phyloP scores from a whole-genome alignment of 768 basidiomycete genomes.

The Podaxis pistillaris region DNA sequence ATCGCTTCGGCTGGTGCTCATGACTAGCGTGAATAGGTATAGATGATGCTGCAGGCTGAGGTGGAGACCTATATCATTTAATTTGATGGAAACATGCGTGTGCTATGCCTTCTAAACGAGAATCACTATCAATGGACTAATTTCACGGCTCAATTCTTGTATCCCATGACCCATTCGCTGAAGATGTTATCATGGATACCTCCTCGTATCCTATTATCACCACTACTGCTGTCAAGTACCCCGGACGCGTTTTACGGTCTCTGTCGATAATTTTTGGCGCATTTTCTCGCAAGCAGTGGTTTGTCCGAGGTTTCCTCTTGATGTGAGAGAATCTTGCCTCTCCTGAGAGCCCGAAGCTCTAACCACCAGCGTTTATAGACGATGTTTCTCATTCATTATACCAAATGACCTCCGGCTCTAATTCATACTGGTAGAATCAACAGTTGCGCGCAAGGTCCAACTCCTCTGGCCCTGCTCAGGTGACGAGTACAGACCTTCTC shows the following conservation, averaged over 20 bases:
- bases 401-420: constrained; percentile 3
- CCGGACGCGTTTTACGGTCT: too few relatives aligned
- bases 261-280: not conserved
- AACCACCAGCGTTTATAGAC: not conserved
- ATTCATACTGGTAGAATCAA: not conserved
- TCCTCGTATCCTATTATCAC: not conserved
- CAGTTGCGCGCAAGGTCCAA: not conserved
- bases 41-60: constrained; percentile 26
- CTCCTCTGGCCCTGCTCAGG: not conserved
- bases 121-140: not conserved
- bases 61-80: constrained; percentile 33
- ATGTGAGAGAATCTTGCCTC: not conserved
- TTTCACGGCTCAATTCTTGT: not conserved
- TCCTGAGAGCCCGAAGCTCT: not conserved
- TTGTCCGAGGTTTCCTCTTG: constrained; percentile 3
- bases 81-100: constrained; percentile 8
- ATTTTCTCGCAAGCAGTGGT: not conserved
- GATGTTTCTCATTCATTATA: constrained; percentile 5
- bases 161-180: not conserved
- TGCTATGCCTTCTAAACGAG: not conserved
- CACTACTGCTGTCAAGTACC: not conserved
- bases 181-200: not conserved
- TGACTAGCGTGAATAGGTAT: constrained; percentile 42
- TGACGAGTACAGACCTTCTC: not conserved
- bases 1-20: constrained; percentile 74